Evolutionary conservation across 768 basidiomycete genomes (phyloP), one percentile per base, ranked within the genome.

Genomic region (Tubosaeta sp.): DNA sequence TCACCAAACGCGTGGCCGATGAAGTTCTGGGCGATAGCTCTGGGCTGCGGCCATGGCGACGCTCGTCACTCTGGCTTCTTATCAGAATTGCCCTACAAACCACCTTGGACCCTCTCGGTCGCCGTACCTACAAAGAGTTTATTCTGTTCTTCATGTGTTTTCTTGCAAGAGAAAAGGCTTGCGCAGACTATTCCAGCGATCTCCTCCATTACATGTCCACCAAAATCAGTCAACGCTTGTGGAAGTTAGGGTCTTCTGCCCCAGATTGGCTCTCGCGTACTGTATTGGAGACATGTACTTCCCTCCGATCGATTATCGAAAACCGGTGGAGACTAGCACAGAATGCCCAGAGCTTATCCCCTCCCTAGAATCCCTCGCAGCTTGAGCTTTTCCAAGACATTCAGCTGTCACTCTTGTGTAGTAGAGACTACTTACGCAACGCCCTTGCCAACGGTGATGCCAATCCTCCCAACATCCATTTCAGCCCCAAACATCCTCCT

Each of bases 51-150:
- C 0, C 69, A 19, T 73, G 73, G 72, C 59, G 71, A 22, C 55
- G 74, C 14, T 72, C 69, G 0, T 53, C 71, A 6, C 52, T 73
- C 7, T 75, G 74, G 74, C 62, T 74, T 11, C 43, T 45, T 16
- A 45, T 45, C 31, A 31, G 31, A n/a, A 11, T 45, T 6, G n/a
- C 10, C 31, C 44, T 75, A 17, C 72, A 75, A 35, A 68, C 64
- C 1, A 53, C 72, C 0, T 32, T 71, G 6, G 50, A 49, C 6
- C 12, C 48, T 31, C 44, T 47, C 2, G 57, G 54, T 2, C 10
- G 38, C 10, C 33, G 34, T 17, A 59, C 61, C 0, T 83, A 83
- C 65, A 83, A 83, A 49, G n/a, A 37, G 5, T 82, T 83, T 62
- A 73, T 80, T 57, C 41, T 74, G 2, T 79, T 70, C 44, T 62